Percentiles rank a stretch among this genome's conserved stretches.
These are phyloP conservation scores for Solanum sparsipilum DNA, from an alignment of 257 asterid genomes.

Conservation along the genomic window DNA sequence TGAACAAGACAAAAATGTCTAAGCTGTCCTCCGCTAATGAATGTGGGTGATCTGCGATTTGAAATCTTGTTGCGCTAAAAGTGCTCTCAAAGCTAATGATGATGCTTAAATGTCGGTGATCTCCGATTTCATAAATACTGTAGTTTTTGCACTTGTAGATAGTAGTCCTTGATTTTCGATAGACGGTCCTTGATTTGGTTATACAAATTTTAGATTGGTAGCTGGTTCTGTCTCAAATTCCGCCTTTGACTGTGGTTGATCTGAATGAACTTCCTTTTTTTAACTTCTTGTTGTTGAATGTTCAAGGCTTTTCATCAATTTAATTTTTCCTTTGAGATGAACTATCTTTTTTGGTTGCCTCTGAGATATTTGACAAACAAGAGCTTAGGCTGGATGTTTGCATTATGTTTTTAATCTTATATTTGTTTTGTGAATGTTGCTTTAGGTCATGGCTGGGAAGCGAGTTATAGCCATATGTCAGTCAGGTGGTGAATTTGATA, in stretches of 20 bases:
- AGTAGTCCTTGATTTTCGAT: background rate
- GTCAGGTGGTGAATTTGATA: slow-evolving; percentile 90
- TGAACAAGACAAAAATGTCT: background rate
- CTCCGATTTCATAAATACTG: background rate
- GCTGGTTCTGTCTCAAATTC: background rate
- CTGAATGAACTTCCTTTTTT: background rate
- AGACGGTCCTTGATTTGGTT: background rate
- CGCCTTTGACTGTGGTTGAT: background rate
- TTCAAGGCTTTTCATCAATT: background rate
- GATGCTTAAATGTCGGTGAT: background rate
- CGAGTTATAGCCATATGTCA: slow-evolving; percentile 84
- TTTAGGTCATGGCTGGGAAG: slow-evolving; percentile 56
- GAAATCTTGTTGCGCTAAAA: background rate
- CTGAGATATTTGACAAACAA: background rate
- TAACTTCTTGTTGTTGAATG: background rate
- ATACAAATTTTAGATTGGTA: background rate
- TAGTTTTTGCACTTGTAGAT: background rate
- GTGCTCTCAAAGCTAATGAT: background rate
- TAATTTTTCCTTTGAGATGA: background rate
- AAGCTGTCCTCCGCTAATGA: background rate
- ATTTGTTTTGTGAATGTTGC: slow-evolving; percentile 10
- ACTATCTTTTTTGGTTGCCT: background rate
- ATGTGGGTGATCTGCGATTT: background rate
- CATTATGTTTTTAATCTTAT: slow-evolving; percentile 1
- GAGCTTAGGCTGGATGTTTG: background rate